Conservation (phyloP, 2,329 filamentous ascomycete species). For the Ustulina deusta region DNA sequence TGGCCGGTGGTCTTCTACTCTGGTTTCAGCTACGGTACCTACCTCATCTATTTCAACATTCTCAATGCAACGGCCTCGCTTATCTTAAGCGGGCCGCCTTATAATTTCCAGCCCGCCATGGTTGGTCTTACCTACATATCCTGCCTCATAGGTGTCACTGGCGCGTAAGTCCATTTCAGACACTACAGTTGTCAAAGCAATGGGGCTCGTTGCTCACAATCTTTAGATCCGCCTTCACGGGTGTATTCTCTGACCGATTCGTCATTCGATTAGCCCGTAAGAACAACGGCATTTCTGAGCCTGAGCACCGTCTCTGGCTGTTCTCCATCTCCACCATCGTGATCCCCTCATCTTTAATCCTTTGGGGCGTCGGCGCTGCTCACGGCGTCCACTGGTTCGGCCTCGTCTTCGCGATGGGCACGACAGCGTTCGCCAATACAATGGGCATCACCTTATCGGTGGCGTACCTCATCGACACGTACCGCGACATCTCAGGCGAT, state of each 20-base stretch:
- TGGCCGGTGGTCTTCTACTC: conserved; percentile 59
- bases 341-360: conserved; percentile 45
- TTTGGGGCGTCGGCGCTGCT: conserved; percentile 52
- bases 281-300: conserved; percentile 57
- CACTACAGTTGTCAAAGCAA: conserved; percentile 25
- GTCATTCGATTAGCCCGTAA: conserved; percentile 55
- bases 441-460: conserved; percentile 55
- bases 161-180: conserved; percentile 44
- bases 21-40: conserved; percentile 58
- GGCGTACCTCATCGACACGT: conserved; percentile 57
- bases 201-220: conserved; percentile 28
- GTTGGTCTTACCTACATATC: conserved; percentile 56
- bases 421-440: conserved; percentile 51
- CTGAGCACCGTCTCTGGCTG: conserved; percentile 58
- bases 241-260: conserved; percentile 54
- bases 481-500: conserved; percentile 56
- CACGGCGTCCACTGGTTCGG: conserved; percentile 58
- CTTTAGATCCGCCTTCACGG: conserved; percentile 46
- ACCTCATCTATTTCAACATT: conserved; percentile 59
- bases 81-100: conserved; percentile 54
- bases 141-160: conserved; percentile 52
- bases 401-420: conserved; percentile 56
- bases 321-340: conserved; percentile 50
- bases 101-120: conserved; percentile 55
- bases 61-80: conserved; percentile 59